Base-by-base conservation (phyloP, 805 yeast species). In the Pichia phayaonensis region DNA sequence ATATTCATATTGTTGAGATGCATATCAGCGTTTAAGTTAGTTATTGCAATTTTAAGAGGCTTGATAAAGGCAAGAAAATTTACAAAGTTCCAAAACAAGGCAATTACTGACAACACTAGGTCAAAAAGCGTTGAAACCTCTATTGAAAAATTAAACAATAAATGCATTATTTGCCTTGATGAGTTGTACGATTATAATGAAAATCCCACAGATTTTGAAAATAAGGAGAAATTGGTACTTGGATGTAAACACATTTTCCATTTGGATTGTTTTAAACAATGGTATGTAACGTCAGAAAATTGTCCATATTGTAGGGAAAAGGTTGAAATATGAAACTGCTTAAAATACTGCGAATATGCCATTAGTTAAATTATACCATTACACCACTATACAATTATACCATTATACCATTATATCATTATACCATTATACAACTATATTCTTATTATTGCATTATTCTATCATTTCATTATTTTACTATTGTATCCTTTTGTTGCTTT, bases 211-310 rank as follows among this genome's bases (percentile, higher is more conserved):
- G 22, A 39, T 7, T 22, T 6, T 22, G 24, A 16, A 23, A 13
- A 22, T 20, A 15, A 29, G 34, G 15, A 21, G 34, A 46, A 10
- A 18, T 31, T 40, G 18, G 21, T 29, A 7, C 42, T 49, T 13
- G 44, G 49, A 13, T 58, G 61, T 42, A 42, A 50, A 8, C 61
- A 58, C 31, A 45, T 56, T 7, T 58, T 56, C 26, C 61, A 58
- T 41, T 43, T 40, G 16, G 40, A 47, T 8, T 58, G 61, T 40
- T 56, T 57, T 39, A 58, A 47, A 27, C 31, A 50, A 24, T 58
- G 61, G 61, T 58, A 57, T 36, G 26, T 49, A 42, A 27, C 18
- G 1, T 48, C 53, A 5, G 54, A 48, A 22, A 49, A 44, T 10
- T 58, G 61, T 45, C 61, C 61, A 1, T 56, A 51, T 36, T 56